Evolutionary conservation across 352 stramenopile genomes (phyloP).

Genomic region (Phytophthora macrochlamydospora): DNA sequence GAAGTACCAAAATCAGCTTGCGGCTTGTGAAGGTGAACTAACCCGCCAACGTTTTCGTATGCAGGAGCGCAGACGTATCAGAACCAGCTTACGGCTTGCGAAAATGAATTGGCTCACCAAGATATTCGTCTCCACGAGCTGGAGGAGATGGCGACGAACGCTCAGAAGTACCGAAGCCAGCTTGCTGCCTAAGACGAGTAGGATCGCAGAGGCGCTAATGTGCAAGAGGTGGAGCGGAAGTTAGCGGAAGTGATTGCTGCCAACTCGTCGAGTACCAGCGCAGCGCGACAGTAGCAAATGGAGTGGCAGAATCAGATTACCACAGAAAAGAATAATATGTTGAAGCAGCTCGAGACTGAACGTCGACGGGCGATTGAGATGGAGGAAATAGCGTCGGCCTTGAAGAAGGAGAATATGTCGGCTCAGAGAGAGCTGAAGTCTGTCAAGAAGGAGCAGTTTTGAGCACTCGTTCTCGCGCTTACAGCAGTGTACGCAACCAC

Average conservation of each 20-base stretch:
- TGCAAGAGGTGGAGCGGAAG: conserved; percentile 48
- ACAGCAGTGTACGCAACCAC: neutral
- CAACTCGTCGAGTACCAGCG: conserved; percentile 40
- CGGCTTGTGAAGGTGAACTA: no score
- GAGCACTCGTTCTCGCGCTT: conserved; percentile 6
- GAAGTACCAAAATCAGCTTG: conserved; percentile 20
- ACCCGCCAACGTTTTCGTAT: no score
- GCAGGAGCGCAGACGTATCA: neutral
- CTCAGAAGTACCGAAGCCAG: conserved; percentile 23
- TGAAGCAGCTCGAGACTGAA: conserved; percentile 50
- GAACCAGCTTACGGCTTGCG: conserved; percentile 10
- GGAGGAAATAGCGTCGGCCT: conserved; percentile 23
- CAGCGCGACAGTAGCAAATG: conserved; percentile 32
- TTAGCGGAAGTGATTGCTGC: conserved; percentile 37
- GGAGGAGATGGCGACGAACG: conserved; percentile 34
- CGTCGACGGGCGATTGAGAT: conserved; percentile 37
- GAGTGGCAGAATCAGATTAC: conserved; percentile 48
- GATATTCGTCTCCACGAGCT: conserved; percentile 32
- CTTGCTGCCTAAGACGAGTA: conserved; percentile 13
- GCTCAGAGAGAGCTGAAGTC: conserved; percentile 46
- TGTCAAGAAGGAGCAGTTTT: conserved; percentile 40
- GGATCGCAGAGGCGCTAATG: conserved; percentile 14
- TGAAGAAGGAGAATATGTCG: conserved; percentile 41
- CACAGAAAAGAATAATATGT: conserved; percentile 51
- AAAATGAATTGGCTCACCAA: conserved; percentile 14